Percentiles rank a stretch among this genome's conserved stretches.
Conservation (phyloP, 164 flowering plant species). For the Nymphaea colorata region DNA sequence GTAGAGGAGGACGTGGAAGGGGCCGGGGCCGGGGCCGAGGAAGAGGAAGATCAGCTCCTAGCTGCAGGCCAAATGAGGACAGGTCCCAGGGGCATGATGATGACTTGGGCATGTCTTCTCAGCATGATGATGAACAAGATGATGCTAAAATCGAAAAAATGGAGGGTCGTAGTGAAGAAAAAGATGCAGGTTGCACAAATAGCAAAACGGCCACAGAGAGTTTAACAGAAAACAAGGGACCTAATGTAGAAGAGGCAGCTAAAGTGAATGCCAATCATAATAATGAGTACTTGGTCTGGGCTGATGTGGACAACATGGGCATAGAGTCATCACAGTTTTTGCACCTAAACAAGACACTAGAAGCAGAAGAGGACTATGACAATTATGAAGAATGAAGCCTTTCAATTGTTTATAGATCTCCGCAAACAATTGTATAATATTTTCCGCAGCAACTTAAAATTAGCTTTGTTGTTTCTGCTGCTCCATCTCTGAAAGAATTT, state of each 20-base stretch:
- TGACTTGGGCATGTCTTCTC: conserved; percentile 3
- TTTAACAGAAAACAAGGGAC: not conserved
- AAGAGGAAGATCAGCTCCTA: conserved; percentile 1
- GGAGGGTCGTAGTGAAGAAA: conserved; percentile 1
- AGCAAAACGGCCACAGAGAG: not conserved
- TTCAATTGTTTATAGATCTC: not conserved
- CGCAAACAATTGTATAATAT: not conserved
- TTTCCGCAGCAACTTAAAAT: conserved; percentile 4
- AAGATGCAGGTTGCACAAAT: not conserved
- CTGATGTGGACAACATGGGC: not conserved
- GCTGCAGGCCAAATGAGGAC: conserved; percentile 6
- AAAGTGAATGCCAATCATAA: not conserved
- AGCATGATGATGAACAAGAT: conserved; percentile 5
- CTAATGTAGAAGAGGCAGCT: not conserved
- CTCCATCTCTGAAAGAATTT: conserved; percentile 20
- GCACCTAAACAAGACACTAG: not conserved
- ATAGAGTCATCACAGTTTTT: not conserved
- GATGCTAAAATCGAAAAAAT: not conserved
- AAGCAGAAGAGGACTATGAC: conserved; percentile 4
- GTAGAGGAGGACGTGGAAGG: conserved; percentile 16
- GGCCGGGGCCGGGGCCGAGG: conserved; percentile 12
- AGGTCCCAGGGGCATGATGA: conserved; percentile 4
- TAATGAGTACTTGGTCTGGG: not conserved
- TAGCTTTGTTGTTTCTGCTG: not conserved
- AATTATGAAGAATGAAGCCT: conserved; percentile 4